phyloP scores from a whole-genome alignment of 1,284 basidiomycete species.

The Cutaneotrichosporon cutaneum region DNA sequence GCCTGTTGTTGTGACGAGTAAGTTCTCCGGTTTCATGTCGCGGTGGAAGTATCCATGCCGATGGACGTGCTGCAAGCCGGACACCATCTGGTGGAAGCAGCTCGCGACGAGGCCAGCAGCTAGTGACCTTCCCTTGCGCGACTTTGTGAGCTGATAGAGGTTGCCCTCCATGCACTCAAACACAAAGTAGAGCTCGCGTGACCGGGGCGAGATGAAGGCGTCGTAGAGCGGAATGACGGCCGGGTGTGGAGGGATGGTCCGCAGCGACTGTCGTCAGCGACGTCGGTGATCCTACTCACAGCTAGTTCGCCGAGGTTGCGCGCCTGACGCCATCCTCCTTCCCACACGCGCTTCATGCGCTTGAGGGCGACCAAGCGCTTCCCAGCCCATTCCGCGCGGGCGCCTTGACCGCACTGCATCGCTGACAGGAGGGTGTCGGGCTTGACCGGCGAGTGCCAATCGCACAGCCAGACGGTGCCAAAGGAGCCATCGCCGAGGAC shows the following conservation, averaged over 20 bases:
- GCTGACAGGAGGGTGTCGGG: conserved; percentile 80
- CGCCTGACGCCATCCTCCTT: conserved; percentile 96
- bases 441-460: conserved; percentile 96
- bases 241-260: conserved; percentile 88
- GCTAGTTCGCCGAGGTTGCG: conserved; percentile 93
- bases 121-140: conserved; percentile 87
- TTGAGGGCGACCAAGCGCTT: conserved; percentile 97
- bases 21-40: conserved; percentile 99
- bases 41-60: conserved; percentile 93
- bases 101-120: conserved; percentile 93
- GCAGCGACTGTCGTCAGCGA: conserved; percentile 69
- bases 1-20: conserved; percentile 99
- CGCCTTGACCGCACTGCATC: conserved; percentile 77
- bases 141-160: conserved; percentile 97
- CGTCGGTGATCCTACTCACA: conserved; percentile 57
- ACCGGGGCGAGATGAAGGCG: conserved; percentile 89
- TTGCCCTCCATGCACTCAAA: conserved; percentile 99
- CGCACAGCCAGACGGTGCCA: conserved; percentile 96
- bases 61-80: conserved; percentile 92
- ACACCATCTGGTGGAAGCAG: conserved; percentile 89
- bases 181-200: conserved; percentile 97
- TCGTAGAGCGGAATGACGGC: conserved; percentile 99
- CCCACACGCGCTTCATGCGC: conserved; percentile 96
- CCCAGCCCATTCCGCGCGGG: conserved; percentile 88
- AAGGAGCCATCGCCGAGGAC: conserved; percentile 94